Conservation (phyloP, 495 filamentous ascomycete genomes). For the Aspergillus conjunctus region DNA sequence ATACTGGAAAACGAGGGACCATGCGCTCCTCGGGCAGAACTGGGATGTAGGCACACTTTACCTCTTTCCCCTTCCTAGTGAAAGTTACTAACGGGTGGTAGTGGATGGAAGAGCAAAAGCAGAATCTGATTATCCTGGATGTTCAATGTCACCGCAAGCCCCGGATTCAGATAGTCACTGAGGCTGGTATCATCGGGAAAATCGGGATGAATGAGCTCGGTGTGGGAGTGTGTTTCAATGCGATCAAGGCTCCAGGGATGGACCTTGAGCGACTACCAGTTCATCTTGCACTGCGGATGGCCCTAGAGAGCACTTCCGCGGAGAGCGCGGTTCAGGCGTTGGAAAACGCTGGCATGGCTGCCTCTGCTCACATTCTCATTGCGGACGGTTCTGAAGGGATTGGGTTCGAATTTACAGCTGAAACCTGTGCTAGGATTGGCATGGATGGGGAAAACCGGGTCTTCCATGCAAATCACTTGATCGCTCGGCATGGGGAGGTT, state of each 20-base stretch:
- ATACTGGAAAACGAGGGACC: background rate
- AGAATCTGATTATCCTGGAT: slow-evolving; percentile 14
- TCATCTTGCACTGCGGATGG: slow-evolving; percentile 52
- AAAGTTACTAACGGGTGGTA: background rate
- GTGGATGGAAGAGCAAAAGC: slow-evolving; percentile 15
- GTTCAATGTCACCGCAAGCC: background rate
- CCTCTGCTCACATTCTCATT: slow-evolving; percentile 55
- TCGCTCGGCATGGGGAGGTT: background rate
- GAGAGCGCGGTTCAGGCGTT: slow-evolving; percentile 45
- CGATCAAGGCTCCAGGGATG: slow-evolving; percentile 32
- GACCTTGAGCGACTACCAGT: slow-evolving; percentile 46
- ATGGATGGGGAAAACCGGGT: background rate
- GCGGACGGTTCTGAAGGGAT: slow-evolving; percentile 48
- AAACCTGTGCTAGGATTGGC: background rate
- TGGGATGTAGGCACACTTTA: slow-evolving; percentile 18
- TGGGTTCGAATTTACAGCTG: slow-evolving; percentile 39
- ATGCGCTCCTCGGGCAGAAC: slow-evolving; percentile 11
- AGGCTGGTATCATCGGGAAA: slow-evolving; percentile 64
- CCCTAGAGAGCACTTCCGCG: slow-evolving; percentile 48
- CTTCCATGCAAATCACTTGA: slow-evolving; percentile 5
- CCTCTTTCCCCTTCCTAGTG: background rate
- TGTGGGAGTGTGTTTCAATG: slow-evolving; percentile 60
- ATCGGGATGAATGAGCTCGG: slow-evolving; percentile 58
- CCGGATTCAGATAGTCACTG: slow-evolving; percentile 16
- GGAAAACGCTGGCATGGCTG: slow-evolving; percentile 50